Percentiles rank a stretch among this genome's conserved stretches.
phyloP scores from a whole-genome alignment of 1,284 basidiomycete genomes.

The Irpex sp. region DNA sequence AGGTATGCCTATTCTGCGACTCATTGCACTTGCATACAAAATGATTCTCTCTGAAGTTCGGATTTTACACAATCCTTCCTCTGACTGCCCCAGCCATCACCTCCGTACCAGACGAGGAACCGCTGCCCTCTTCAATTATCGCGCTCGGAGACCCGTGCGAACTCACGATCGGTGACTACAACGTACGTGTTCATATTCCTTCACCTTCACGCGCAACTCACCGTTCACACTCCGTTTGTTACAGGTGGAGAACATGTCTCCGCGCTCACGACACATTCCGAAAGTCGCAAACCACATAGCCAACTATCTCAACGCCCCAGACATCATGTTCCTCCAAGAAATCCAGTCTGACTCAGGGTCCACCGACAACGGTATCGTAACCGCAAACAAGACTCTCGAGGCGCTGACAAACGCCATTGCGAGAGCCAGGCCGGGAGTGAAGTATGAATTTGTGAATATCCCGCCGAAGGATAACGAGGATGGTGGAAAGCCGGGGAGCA shows the following conservation, averaged over 20 bases:
- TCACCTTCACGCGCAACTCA: neutral
- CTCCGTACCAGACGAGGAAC: constrained; percentile 31
- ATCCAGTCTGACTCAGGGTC: constrained; percentile 62
- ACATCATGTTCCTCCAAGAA: constrained; percentile 64
- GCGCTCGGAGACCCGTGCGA: constrained; percentile 37
- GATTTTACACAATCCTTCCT: constrained; percentile 55
- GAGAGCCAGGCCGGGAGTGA: constrained; percentile 30
- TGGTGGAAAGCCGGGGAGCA: constrained; percentile 64
- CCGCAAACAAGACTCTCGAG: constrained; percentile 51
- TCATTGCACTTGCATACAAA: neutral
- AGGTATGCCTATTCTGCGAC: constrained; percentile 31
- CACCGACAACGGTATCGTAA: constrained; percentile 51
- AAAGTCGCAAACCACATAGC: constrained; percentile 54
- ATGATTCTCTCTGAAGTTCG: constrained; percentile 24
- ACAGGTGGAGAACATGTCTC: constrained; percentile 58
- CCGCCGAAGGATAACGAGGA: constrained; percentile 52
- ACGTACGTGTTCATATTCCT: constrained; percentile 29
- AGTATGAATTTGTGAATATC: constrained; percentile 49
- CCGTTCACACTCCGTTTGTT: neutral
- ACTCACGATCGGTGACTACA: constrained; percentile 62
- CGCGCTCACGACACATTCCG: constrained; percentile 45
- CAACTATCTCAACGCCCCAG: constrained; percentile 48
- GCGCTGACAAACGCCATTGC: constrained; percentile 49
- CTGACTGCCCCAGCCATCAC: constrained; percentile 49
- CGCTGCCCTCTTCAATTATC: constrained; percentile 38